Base-by-base conservation (phyloP, 140 eudicot genomes). In the Stevia rebaudiana region DNA sequence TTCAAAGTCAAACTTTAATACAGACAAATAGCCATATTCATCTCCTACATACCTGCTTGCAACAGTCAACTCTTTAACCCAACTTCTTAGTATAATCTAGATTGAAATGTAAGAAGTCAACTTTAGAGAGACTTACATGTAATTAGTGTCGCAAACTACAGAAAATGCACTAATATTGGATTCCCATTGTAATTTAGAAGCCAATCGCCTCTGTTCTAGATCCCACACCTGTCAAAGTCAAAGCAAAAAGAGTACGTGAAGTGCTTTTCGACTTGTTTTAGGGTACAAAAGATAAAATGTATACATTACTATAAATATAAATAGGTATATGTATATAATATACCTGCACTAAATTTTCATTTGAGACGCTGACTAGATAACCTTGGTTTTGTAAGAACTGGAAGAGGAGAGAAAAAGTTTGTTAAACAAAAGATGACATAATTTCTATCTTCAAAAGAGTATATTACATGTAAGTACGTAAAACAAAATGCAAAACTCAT, bases 311-410 rank as follows among this genome's bases (percentile, higher is more conserved):
- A 48, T 39, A 16, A 43, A 39, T 18, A 17, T 12, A 42, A 35
- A 43, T 30, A 28, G 18, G 48, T 18, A 23, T 55, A 28, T 15
- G 44, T 15, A 25, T 53, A 41, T 30, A 41, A 19, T 48, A 60
- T 84, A 92, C 98, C 96, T 88, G 96, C 65, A 92, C 77, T 67
- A 79, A 84, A 76, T 92, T 88, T 73, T 85, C 94, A 70, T 79
- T 85, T 69, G 98, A 81, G 77, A 92, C 72, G 51, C 95, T 79
- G 61, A 83, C 95, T 31, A 92, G 82, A 78, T 83, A 81, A 16
- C 98, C 98, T 79, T 85, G 96, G 78, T 92, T 92, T 61, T 85
- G 75, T 70, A 92, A 65, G 78, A 92, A 92, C 98, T 92, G 95
- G 24, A 65, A 70, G 75, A 49, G 42, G 28, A 67, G 51, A 68